Evolutionary conservation across 208 protist genomes (phyloP), one percentile per base, ranked within the genome.

Genomic region (Crithidia brevicula): DNA sequence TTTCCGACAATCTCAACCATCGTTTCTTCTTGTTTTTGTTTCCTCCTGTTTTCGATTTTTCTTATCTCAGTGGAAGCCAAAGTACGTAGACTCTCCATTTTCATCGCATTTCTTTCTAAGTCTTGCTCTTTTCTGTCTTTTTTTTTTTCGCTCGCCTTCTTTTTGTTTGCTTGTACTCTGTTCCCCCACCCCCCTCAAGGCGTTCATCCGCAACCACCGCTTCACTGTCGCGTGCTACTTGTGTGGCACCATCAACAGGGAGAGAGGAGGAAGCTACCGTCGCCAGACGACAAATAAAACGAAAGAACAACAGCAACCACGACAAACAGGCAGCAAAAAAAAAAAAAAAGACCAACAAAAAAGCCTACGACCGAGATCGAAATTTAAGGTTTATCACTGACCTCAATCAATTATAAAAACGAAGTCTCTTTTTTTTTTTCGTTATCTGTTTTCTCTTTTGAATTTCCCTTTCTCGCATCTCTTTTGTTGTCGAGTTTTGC

Each of bases 71-170:
- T 13, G n/a, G n/a, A n/a, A n/a, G n/a, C n/a, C n/a, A n/a, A n/a
- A n/a, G n/a, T 47, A 47, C 42, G 42, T 47, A 47, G 42, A 47
- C 8, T 47, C 42, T 5, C 1, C 42, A 22, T 38, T 52, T 53
- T 45, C 43, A 20, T 45, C 20, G 9, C 13, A 6, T 50, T 46
- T 15, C 57, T 57, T 18, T 53, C 22, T 42, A 52, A 50, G 27
- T 45, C 15, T 18, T 64, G 36, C 31, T 64, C 5, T 52, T 56
- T 52, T 40, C 52, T 65, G 13, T 34, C 15, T 8, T 13, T n/a
- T 65, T 67, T 67, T 43, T 34, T 50, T 27, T 63, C 40, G 59
- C n/a, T 51, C 13, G 10, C 16, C 57, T 31, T 31, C 33, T 60
- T 65, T 23, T 56, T 36, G 23, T 46, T 20, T 42, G 16, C 7